Evolutionary conservation across 192 early-diverging fungal genomes (phyloP), one percentile per base, ranked within the genome.

Genomic region (Rhizoclosmatium sp.): DNA sequence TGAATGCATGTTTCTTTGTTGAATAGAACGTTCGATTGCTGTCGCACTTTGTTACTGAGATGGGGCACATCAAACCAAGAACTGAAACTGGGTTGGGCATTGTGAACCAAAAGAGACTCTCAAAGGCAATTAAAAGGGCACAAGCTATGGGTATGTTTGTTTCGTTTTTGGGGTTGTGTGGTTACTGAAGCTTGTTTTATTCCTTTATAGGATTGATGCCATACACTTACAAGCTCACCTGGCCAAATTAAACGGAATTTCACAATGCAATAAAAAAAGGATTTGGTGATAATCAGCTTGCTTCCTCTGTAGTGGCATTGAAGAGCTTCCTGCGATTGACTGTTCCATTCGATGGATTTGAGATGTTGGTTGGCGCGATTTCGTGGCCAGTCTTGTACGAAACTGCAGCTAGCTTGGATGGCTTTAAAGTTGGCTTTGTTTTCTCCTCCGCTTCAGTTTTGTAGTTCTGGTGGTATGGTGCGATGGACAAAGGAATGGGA

Each of bases 41-140:
- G 45, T 80, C 81, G 31, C 69, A 82, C 47, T 82, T 79, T 59
- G 78, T 82, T 4, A 82, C 81, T 10, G 81, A 82, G 44, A 79
- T 80, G 48, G 81, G 81, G 4, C 54, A 80, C 47, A 82, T 82
- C 40, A 80, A 80, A 39, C 81, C 81, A 14, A 31, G 78, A 44
- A 59, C 59, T 4, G 78, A 80, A 31, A 82, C 81, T 40, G 81
- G 81, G 7, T 42, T 82, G 48, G 71, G 51, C 56, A 67, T 59
- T 16, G 45, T 75, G 56, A 82, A 69, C 45, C 81, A 82, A 49
- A 66, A 79, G 45, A 47, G 81, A 60, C 58, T 82, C 7, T 9
- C 78, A 23, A 78, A 75, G 65, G 81, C 81, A 3, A 82, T 82
- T 46, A 82, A 82, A 56, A 59, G 81, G 65, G 81, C 81, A 21